Evolutionary conservation across 1,139 yeast genomes (phyloP).

Genomic region (Meyerozyma smithsonii): DNA sequence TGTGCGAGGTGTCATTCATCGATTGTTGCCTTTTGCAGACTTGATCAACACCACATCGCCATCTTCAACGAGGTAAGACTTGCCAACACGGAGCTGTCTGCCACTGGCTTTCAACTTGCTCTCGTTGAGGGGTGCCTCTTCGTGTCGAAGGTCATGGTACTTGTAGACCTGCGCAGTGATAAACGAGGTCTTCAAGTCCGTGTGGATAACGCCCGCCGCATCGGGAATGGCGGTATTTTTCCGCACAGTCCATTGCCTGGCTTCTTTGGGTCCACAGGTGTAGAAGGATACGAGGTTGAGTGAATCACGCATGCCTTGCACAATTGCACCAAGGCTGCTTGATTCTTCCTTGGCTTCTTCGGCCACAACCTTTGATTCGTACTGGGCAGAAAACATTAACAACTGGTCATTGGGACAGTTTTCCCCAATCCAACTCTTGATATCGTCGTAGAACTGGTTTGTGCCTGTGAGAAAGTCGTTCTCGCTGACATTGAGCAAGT

Average conservation of each 20-base stretch:
- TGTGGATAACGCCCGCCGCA: slow-evolving; percentile 92
- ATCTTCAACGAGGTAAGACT: slow-evolving; percentile 67
- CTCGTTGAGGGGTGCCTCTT: slow-evolving; percentile 40
- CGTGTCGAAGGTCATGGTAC: slow-evolving; percentile 55
- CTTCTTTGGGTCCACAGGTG: slow-evolving; percentile 89
- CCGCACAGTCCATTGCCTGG: slow-evolving; percentile 88
- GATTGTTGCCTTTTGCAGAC: slow-evolving; percentile 37
- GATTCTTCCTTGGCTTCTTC: slow-evolving; percentile 8
- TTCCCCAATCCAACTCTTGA: slow-evolving; percentile 49
- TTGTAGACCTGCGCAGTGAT: slow-evolving; percentile 85
- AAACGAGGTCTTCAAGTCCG: slow-evolving; percentile 80
- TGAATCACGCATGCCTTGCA: slow-evolving; percentile 61
- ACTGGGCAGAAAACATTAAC: slow-evolving; percentile 55
- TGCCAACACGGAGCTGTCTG: slow-evolving; percentile 47
- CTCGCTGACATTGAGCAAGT: slow-evolving; percentile 54
- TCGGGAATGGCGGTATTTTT: slow-evolving; percentile 78
- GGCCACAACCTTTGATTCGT: slow-evolving; percentile 39
- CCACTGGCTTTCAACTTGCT: slow-evolving; percentile 12
- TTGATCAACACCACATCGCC: slow-evolving; percentile 71
- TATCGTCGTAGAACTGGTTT: slow-evolving; percentile 42
- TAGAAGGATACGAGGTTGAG: slow-evolving; percentile 77
- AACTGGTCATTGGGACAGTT: slow-evolving; percentile 54
- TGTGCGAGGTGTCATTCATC: slow-evolving; percentile 9
- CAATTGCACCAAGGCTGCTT: slow-evolving; percentile 44
- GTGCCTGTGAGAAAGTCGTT: slow-evolving; percentile 43